Percentiles rank a stretch among this genome's conserved stretches.
Evolutionary conservation across 1,139 yeast genomes (phyloP).

Genomic region (Entelexis sorbosivorans): DNA sequence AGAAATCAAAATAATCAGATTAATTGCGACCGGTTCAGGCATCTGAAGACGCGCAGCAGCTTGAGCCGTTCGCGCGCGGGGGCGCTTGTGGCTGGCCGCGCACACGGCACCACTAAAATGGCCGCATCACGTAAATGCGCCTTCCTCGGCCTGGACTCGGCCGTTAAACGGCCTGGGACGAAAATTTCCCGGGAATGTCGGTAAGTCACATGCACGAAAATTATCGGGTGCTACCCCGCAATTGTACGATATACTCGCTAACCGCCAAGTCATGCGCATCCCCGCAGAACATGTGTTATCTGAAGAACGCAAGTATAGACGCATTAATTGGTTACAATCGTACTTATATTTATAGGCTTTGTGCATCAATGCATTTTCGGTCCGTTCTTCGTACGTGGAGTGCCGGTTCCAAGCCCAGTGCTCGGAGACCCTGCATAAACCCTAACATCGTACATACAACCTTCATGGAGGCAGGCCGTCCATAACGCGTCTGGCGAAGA

Average conservation of each 20-base stretch:
- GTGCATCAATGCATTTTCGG: background rate
- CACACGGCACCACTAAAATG: background rate
- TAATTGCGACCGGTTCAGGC: no score
- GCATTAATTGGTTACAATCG: no score
- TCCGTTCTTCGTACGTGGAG: background rate
- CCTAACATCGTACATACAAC: background rate
- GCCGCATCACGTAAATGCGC: background rate
- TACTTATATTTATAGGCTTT: background rate
- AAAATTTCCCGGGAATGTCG: background rate
- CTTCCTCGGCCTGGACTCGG: slow-evolving; percentile 1
- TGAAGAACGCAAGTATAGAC: no score
- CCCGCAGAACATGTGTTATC: no score
- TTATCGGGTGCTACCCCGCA: slow-evolving; percentile 2
- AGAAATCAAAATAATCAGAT: no score
- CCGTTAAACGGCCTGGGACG: slow-evolving; percentile 3
- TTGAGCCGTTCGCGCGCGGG: no score
- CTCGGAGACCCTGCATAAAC: background rate
- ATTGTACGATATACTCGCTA: background rate
- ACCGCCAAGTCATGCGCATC: background rate
- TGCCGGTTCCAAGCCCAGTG: background rate
- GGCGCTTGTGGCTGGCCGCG: no score
- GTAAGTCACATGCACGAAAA: background rate
- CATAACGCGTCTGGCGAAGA: background rate
- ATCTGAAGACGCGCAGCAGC: no score
- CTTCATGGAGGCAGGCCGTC: background rate